Base-by-base conservation (phyloP, 2,329 filamentous ascomycete species). In the Emergomyces orientalis region DNA sequence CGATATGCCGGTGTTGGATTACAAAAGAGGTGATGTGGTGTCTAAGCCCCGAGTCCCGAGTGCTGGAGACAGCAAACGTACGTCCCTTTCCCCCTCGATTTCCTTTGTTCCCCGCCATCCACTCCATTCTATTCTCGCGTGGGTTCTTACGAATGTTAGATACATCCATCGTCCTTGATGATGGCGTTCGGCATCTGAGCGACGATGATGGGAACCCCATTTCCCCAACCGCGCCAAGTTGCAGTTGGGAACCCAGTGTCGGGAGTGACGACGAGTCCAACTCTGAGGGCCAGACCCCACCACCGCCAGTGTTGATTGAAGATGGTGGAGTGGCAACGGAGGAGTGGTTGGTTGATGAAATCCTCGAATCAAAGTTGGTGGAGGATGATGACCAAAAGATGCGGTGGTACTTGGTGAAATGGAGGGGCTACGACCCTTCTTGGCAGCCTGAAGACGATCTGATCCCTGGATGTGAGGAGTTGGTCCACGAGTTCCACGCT, bases 121-220 rank as follows among this genome's bases (percentile, higher is more conserved):
- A 49, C 47, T 49, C 4, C n/a, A 22, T 49, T 49, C 47, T 13
- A 25, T 49, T 49, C 47, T 49, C 47, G 22, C 1, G 0, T 49
- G 47, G 47, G 47, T 49, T 49, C 47, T 49, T 49, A 49, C 47
- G 22, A 49, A 49, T 49, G n/a, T 49, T 49, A 49, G 47, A 49
- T 1, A 49, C 47, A 49, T 49, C 22, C 47, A 49, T 49, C 1
- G 47, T 8, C 47, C 27, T 49, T 49, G 22, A 49, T 49, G 47
- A 25, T 49, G n/a, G 22, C 1, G 47, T 49, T 1, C 47, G 1
- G 47, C n/a, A 49, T 49, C 47, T 25, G 19, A 49, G 47, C 22
- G 47, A 49, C 6, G 47, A 49, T 49, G 47, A 27, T 49, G 1
- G 47, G 19, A 49, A 27, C 22, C 7, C 47, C 1, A 49, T 49